Percentiles rank a stretch among this genome's conserved stretches.
Evolutionary conservation across 2,329 filamentous ascomycete genomes (phyloP).

Genomic region (Cladosporium sphaerospermum): DNA sequence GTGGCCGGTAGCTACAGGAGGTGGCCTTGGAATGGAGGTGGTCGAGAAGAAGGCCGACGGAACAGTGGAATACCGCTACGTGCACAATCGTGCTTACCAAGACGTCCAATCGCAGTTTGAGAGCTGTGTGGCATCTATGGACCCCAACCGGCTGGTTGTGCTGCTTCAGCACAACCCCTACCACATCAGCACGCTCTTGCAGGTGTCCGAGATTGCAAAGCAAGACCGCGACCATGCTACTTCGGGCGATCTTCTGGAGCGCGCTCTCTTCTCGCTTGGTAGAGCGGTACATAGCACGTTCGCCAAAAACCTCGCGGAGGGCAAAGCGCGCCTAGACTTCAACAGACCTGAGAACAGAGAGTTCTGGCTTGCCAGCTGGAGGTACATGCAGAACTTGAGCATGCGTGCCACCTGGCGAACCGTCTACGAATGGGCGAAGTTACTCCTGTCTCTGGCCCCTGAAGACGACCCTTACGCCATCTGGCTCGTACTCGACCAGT

Average conservation of each 20-base stretch:
- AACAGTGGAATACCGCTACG: slow-evolving; percentile 67
- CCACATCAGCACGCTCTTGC: slow-evolving; percentile 87
- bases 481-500: slow-evolving; percentile 71
- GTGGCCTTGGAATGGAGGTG: slow-evolving; percentile 76
- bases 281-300: slow-evolving; percentile 80
- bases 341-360: slow-evolving; percentile 79
- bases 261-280: slow-evolving; percentile 90
- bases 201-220: slow-evolving; percentile 86
- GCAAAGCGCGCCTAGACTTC: slow-evolving; percentile 77
- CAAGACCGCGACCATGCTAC: slow-evolving; percentile 84
- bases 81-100: slow-evolving; percentile 69
- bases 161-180: slow-evolving; percentile 74
- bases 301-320: slow-evolving; percentile 65
- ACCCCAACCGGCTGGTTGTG: slow-evolving; percentile 74
- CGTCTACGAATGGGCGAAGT: slow-evolving; percentile 86
- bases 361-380: slow-evolving; percentile 82
- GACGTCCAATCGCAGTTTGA: slow-evolving; percentile 71
- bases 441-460: slow-evolving; percentile 69
- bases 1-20: slow-evolving; percentile 74
- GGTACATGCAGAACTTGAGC: slow-evolving; percentile 78
- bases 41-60: slow-evolving; percentile 51
- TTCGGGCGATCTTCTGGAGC: slow-evolving; percentile 79
- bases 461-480: slow-evolving; percentile 75
- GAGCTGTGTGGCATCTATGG: slow-evolving; percentile 70
- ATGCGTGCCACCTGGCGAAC: slow-evolving; percentile 93